Conservation (phyloP, 2,329 filamentous ascomycete genomes). For the Xylaria sp. region DNA sequence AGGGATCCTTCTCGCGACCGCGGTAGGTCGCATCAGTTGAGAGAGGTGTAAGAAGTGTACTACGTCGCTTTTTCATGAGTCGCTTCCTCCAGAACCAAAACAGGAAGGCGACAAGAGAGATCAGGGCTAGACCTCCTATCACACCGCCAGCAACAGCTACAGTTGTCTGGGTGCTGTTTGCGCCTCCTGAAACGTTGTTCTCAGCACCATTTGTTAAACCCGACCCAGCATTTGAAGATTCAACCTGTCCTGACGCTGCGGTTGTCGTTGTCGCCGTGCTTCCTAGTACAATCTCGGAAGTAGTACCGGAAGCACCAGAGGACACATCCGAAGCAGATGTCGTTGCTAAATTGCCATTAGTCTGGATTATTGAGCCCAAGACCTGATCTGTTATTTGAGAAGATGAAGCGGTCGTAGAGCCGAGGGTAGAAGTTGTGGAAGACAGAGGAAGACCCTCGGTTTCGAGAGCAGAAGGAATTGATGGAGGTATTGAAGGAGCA, state of each 20-base stretch:
- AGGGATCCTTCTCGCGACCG: slow-evolving; percentile 46
- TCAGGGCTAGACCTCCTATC: slow-evolving; percentile 59
- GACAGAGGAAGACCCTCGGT: slow-evolving; percentile 10
- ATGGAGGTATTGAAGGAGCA: slow-evolving; percentile 22
- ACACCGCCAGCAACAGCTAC: slow-evolving; percentile 63
- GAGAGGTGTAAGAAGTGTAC: slow-evolving; percentile 61
- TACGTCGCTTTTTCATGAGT: slow-evolving; percentile 55
- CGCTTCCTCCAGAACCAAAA: slow-evolving; percentile 63
- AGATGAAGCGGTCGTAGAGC: slow-evolving; percentile 20
- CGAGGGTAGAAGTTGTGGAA: slow-evolving; percentile 11
- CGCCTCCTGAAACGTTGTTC: slow-evolving; percentile 44
- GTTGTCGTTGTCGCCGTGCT: slow-evolving; percentile 19
- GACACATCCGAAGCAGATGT: slow-evolving; percentile 28
- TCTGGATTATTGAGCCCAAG: slow-evolving; percentile 25
- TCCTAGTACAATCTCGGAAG: not conserved
- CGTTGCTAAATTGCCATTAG: slow-evolving; percentile 33
- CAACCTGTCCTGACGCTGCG: slow-evolving; percentile 29
- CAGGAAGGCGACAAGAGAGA: slow-evolving; percentile 59
- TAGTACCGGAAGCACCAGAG: slow-evolving; percentile 11
- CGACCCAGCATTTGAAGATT: slow-evolving; percentile 36
- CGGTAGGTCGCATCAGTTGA: slow-evolving; percentile 48
- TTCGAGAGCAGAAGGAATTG: slow-evolving; percentile 21
- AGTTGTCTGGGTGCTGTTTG: slow-evolving; percentile 49
- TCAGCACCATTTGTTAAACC: slow-evolving; percentile 36
- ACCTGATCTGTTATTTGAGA: slow-evolving; percentile 30